Conservation (phyloP, 306 rosid species). For the Vachellia pachyceras region DNA sequence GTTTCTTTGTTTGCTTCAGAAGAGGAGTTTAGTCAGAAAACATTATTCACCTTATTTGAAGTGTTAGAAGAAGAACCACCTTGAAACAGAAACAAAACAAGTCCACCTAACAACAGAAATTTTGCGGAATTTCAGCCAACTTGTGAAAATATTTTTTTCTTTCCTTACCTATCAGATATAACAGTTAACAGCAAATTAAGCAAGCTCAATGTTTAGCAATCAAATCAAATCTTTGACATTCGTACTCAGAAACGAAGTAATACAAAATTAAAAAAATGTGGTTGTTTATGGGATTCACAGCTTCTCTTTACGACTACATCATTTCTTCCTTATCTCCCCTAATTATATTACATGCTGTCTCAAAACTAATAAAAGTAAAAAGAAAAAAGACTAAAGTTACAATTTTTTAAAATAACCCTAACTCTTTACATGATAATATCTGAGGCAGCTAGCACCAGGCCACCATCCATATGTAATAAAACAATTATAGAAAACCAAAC, state of each 20-base stretch:
- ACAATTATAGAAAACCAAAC: no score
- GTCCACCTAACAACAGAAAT: neutral
- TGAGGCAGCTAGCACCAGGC: neutral
- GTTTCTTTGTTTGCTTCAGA: conserved; percentile 18
- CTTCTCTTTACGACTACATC: neutral
- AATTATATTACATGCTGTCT: neutral
- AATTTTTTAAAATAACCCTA: neutral
- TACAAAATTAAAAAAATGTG: neutral
- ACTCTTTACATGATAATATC: neutral
- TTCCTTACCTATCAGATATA: neutral
- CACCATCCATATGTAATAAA: neutral
- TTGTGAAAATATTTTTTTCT: neutral
- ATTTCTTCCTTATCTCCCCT: neutral
- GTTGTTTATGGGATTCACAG: neutral
- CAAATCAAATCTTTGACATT: neutral
- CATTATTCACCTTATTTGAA: neutral
- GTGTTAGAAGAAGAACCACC: neutral
- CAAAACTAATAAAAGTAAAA: neutral
- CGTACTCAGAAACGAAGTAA: neutral
- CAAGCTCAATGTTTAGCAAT: neutral
- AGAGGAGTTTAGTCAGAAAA: neutral
- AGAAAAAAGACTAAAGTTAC: neutral
- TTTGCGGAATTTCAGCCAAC: neutral
- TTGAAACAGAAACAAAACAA: neutral
- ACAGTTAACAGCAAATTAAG: neutral